Conservation (phyloP, 371 early-diverging fungal species). For the Haplosporangium sp. region DNA sequence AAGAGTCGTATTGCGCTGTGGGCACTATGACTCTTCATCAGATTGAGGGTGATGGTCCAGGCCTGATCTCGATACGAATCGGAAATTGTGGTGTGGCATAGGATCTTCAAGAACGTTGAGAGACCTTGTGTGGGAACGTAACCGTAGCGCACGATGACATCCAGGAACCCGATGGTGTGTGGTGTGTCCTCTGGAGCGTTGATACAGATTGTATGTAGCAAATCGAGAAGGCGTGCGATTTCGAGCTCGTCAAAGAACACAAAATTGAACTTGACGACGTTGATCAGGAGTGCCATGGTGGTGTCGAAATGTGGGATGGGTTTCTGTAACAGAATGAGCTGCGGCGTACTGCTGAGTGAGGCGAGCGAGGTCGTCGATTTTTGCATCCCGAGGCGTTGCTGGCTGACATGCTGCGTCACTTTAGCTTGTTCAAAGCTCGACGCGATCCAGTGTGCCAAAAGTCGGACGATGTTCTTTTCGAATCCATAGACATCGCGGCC, state of each 20-base stretch:
- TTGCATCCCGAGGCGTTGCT: constrained; percentile 50
- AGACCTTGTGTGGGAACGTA: constrained; percentile 72
- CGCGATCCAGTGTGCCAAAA: constrained; percentile 68
- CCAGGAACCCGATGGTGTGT: constrained; percentile 71
- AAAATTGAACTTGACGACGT: constrained; percentile 77
- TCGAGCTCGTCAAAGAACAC: constrained; percentile 71
- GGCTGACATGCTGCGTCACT: constrained; percentile 35
- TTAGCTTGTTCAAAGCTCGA: constrained; percentile 57
- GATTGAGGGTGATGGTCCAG: constrained; percentile 72
- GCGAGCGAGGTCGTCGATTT: constrained; percentile 47
- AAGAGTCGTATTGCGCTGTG: constrained; percentile 69
- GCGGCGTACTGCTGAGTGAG: constrained; percentile 44
- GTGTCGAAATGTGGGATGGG: constrained; percentile 60
- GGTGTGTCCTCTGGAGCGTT: constrained; percentile 62
- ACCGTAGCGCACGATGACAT: constrained; percentile 77
- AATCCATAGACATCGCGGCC: constrained; percentile 79
- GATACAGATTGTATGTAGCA: constrained; percentile 63
- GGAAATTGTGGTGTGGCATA: constrained; percentile 63
- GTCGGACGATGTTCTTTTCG: constrained; percentile 73
- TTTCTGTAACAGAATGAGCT: constrained; percentile 41
- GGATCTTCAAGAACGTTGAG: constrained; percentile 64
- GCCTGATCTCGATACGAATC: constrained; percentile 53
- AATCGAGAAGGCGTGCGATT: constrained; percentile 65
- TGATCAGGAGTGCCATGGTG: constrained; percentile 67
- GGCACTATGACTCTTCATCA: constrained; percentile 75